A percentile compares a stretch with the other conserved stretches of the same genome.
These are phyloP conservation scores for Candida sp. DNA, from an alignment of 1,139 yeast genomes.

Conservation along the genomic window DNA sequence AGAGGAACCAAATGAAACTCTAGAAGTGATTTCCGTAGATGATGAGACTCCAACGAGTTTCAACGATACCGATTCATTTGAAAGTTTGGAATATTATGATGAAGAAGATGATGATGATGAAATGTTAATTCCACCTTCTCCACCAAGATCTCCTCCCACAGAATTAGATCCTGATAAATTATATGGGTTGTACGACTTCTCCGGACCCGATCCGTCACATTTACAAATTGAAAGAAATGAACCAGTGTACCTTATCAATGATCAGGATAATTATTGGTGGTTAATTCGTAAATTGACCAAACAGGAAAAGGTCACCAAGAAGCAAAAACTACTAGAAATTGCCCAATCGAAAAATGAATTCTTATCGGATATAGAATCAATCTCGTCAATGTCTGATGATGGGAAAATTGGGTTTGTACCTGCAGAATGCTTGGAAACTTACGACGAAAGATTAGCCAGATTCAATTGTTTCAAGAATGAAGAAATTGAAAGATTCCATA, in stretches of 20 bases:
- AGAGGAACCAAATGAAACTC: neutral
- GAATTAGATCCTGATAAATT: slow-evolving; percentile 82
- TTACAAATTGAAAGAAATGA: slow-evolving; percentile 79
- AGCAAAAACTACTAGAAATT: slow-evolving; percentile 2
- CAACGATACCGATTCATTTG: neutral
- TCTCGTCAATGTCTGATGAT: slow-evolving; percentile 45
- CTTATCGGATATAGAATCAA: slow-evolving; percentile 2
- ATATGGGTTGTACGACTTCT: slow-evolving; percentile 83
- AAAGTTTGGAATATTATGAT: neutral
- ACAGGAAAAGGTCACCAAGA: slow-evolving; percentile 23
- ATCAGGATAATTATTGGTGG: slow-evolving; percentile 98
- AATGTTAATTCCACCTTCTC: slow-evolving; percentile 46
- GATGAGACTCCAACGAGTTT: neutral
- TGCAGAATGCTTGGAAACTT: slow-evolving; percentile 92
- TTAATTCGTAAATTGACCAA: slow-evolving; percentile 63
- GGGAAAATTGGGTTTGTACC: slow-evolving; percentile 88
- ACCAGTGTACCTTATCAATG: slow-evolving; percentile 78
- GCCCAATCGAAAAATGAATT: slow-evolving; percentile 2
- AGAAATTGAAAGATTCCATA: slow-evolving; percentile 47
- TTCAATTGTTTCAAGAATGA: slow-evolving; percentile 92
- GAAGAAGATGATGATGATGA: neutral
- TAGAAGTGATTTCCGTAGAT: neutral
- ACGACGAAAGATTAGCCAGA: slow-evolving; percentile 87
- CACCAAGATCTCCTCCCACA: slow-evolving; percentile 78
- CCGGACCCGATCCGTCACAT: slow-evolving; percentile 94